Percentiles rank a stretch among this genome's conserved stretches.
phyloP scores from a whole-genome alignment of 805 yeast species.

The Cyberlindnera petersonii region DNA sequence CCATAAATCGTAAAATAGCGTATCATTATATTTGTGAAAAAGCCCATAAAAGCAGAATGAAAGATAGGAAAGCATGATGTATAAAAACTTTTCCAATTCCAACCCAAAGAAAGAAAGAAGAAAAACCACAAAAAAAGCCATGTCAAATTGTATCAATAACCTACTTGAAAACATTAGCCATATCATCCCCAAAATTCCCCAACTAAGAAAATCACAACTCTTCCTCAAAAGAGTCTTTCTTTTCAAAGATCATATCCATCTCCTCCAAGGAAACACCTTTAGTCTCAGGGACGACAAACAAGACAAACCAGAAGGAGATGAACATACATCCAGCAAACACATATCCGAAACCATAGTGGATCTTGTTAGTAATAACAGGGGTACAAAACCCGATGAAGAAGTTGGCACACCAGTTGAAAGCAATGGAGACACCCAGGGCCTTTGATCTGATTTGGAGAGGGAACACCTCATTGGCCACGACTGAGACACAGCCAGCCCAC shows the following conservation, averaged over 20 bases:
- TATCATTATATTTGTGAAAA: too few relatives aligned
- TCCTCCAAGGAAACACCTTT: slow-evolving; percentile 79
- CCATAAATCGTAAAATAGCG: too few relatives aligned
- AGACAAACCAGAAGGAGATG: slow-evolving; percentile 38
- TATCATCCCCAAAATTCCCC: not conserved
- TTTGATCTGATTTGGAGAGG: slow-evolving; percentile 59
- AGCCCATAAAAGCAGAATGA: too few relatives aligned
- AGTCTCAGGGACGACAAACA: slow-evolving; percentile 69
- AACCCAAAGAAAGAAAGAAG: too few relatives aligned
- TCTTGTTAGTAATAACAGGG: slow-evolving; percentile 52
- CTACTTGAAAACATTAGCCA: too few relatives aligned
- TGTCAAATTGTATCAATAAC: too few relatives aligned
- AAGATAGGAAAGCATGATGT: too few relatives aligned
- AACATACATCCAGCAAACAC: slow-evolving; percentile 49
- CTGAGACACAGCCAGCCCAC: slow-evolving; percentile 53
- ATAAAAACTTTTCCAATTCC: too few relatives aligned
- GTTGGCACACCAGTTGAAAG: slow-evolving; percentile 50
- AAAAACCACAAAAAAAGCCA: too few relatives aligned
- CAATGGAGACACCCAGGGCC: slow-evolving; percentile 53
- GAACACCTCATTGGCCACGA: slow-evolving; percentile 43
- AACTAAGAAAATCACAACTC: not conserved
- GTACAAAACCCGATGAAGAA: slow-evolving; percentile 58
- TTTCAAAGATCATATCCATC: slow-evolving; percentile 56
- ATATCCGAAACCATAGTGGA: slow-evolving; percentile 61
- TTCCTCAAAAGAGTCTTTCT: slow-evolving; percentile 14